Percentiles rank a stretch among this genome's conserved stretches.
Evolutionary conservation across 2,329 filamentous ascomycete genomes (phyloP).

Genomic region (Ambrosiella beaveri): DNA sequence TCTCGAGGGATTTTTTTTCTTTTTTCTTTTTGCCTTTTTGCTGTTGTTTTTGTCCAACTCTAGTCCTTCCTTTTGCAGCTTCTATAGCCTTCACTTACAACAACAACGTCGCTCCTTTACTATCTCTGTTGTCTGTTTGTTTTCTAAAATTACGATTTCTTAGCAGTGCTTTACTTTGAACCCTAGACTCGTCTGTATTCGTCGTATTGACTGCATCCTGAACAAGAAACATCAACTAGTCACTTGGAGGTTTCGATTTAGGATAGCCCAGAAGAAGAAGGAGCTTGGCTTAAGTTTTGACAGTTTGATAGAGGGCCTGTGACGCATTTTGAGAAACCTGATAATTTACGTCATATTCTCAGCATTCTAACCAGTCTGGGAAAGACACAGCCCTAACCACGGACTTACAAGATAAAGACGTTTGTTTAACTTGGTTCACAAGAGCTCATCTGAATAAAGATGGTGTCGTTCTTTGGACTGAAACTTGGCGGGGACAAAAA

Average conservation of each 20-base stretch:
- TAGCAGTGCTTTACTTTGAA: too few species aligned
- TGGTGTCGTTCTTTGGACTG: constrained; percentile 42
- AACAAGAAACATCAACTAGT: background rate
- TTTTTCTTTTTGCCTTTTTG: too few species aligned
- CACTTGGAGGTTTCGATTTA: too few species aligned
- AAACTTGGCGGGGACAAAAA: constrained; percentile 39
- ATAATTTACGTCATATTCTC: background rate
- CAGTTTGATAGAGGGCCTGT: background rate
- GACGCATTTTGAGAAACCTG: background rate
- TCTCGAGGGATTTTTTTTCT: too few species aligned
- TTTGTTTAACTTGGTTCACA: background rate
- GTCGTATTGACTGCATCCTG: background rate
- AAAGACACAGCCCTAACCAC: background rate
- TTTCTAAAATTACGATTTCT: background rate
- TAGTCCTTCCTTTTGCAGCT: too few species aligned
- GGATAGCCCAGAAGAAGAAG: too few species aligned
- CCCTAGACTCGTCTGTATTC: too few species aligned
- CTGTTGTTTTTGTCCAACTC: too few species aligned
- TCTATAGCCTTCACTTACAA: background rate
- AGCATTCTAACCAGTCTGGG: background rate
- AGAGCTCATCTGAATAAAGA: constrained; percentile 17
- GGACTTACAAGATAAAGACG: background rate
- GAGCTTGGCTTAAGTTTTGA: background rate
- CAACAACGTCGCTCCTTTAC: constrained; percentile 11
- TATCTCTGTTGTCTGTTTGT: constrained; percentile 10